These are phyloP conservation scores for Emiliania huxleyi DNA, from an alignment of 78 protist species.

Conservation along the genomic window DNA sequence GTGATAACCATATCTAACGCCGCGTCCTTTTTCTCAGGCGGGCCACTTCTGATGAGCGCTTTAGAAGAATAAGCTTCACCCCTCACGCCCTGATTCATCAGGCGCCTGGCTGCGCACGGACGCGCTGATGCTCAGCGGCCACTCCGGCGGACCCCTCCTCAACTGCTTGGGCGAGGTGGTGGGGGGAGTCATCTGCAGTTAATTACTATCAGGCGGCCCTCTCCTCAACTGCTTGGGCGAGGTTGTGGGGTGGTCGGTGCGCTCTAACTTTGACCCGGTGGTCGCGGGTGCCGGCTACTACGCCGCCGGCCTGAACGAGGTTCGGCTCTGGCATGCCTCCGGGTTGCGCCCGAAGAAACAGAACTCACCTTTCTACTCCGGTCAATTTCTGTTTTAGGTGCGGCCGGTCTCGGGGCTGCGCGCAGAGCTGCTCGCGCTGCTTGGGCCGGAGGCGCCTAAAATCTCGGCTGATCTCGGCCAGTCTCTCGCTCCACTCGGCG, in stretches of 20 bases:
- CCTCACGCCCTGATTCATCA: too few species aligned
- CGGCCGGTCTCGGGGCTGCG: not conserved
- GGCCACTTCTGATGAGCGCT: too few species aligned
- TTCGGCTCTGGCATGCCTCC: not conserved
- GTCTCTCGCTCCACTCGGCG: too few species aligned
- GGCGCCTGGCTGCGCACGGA: not conserved
- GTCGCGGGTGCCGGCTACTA: not conserved
- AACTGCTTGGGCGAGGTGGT: not conserved
- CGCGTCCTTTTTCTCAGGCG: too few species aligned
- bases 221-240: not conserved
- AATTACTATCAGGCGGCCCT: too few species aligned
- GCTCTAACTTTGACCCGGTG: not conserved
- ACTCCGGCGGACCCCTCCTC: not conserved
- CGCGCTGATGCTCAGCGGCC: conserved; percentile 1
- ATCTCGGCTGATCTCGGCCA: too few species aligned
- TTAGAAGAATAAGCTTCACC: too few species aligned
- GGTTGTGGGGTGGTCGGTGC: conserved; percentile 2
- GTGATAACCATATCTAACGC: too few species aligned
- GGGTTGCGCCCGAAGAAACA: too few species aligned
- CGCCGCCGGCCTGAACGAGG: not conserved
- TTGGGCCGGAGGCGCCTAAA: not conserved
- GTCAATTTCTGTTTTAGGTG: too few species aligned
- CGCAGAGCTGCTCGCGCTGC: not conserved
- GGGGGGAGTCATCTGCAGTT: too few species aligned
- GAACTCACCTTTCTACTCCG: too few species aligned